phyloP scores from a whole-genome alignment of 2,329 filamentous ascomycete species.

The Trichophyton equinum region DNA sequence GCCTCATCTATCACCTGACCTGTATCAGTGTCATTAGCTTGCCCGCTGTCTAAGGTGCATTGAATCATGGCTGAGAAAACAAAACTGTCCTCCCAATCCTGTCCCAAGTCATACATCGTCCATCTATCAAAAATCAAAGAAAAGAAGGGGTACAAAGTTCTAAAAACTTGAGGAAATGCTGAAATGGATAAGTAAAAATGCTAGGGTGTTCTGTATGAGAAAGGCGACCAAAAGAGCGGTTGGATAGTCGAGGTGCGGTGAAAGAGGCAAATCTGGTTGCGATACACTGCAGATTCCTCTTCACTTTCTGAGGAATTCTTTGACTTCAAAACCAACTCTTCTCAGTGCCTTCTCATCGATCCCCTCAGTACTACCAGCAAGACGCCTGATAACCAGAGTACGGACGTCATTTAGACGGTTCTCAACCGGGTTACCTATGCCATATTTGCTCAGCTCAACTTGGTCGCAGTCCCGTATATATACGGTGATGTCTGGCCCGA shows the following conservation, averaged over 20 bases:
- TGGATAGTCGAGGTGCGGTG: background rate
- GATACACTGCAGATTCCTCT: background rate
- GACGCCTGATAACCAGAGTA: slow-evolving; percentile 42
- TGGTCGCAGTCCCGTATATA: slow-evolving; percentile 32
- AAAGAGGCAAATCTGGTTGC: too few relatives aligned
- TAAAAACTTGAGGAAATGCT: background rate
- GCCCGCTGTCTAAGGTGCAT: background rate
- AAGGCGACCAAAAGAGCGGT: background rate
- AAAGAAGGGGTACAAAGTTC: background rate
- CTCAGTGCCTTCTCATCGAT: slow-evolving; percentile 59
- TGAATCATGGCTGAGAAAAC: background rate
- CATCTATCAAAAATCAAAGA: background rate
- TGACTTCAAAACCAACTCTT: slow-evolving; percentile 72
- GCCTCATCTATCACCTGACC: too few relatives aligned
- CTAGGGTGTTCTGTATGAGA: background rate
- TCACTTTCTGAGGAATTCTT: slow-evolving; percentile 46
- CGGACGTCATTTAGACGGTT: slow-evolving; percentile 39
- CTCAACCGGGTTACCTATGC: slow-evolving; percentile 40
- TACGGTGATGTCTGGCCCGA: slow-evolving; percentile 56
- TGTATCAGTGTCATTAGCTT: background rate
- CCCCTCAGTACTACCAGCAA: slow-evolving; percentile 20
- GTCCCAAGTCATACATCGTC: background rate
- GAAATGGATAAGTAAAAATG: background rate
- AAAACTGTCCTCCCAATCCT: background rate
- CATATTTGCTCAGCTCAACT: slow-evolving; percentile 31